Percentiles rank a stretch among this genome's conserved stretches.
Evolutionary conservation across 2,329 filamentous ascomycete species (phyloP).

Genomic region (Cyanodermella asteris): DNA sequence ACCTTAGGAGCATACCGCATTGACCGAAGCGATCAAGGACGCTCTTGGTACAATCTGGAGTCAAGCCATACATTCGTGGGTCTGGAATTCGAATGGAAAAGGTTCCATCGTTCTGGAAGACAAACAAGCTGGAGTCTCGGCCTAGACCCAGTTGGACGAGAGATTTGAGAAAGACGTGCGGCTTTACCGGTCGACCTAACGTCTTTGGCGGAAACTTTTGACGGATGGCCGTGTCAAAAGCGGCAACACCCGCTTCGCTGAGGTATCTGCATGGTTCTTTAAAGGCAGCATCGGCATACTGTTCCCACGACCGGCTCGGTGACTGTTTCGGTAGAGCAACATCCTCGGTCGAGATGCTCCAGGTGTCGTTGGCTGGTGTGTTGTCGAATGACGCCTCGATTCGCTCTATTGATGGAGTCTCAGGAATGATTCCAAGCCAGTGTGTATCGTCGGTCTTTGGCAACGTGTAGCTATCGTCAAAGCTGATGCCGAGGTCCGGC

Average conservation of each 20-base stretch:
- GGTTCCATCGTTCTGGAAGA: constrained; percentile 2
- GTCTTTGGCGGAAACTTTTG: neutral
- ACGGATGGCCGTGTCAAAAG: constrained; percentile 4
- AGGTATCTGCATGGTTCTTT: constrained; percentile 3
- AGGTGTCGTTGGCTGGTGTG: too few relatives aligned
- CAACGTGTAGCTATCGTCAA: constrained; percentile 1
- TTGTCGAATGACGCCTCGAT: constrained; percentile 2
- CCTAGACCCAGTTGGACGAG: constrained; percentile 6
- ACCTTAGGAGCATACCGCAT: constrained; percentile 6
- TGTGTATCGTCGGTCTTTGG: constrained; percentile 1
- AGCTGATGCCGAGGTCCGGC: neutral
- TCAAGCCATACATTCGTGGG: constrained; percentile 5
- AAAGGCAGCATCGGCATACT: constrained; percentile 3
- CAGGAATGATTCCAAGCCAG: too few relatives aligned
- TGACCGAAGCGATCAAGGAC: constrained; percentile 3
- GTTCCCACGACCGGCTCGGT: constrained; percentile 5
- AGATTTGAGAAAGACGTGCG: constrained; percentile 2
- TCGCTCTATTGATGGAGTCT: too few relatives aligned
- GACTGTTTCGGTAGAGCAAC: constrained; percentile 2
- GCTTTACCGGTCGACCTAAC: too few relatives aligned
- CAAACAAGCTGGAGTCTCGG: constrained; percentile 6
- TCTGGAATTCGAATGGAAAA: constrained; percentile 4
- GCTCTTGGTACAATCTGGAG: constrained; percentile 4
- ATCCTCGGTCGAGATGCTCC: constrained; percentile 5
- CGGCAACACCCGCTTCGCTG: constrained; percentile 3